Conservation (phyloP, 208 protist genomes). For the Acanthamoeba royreba region DNA sequence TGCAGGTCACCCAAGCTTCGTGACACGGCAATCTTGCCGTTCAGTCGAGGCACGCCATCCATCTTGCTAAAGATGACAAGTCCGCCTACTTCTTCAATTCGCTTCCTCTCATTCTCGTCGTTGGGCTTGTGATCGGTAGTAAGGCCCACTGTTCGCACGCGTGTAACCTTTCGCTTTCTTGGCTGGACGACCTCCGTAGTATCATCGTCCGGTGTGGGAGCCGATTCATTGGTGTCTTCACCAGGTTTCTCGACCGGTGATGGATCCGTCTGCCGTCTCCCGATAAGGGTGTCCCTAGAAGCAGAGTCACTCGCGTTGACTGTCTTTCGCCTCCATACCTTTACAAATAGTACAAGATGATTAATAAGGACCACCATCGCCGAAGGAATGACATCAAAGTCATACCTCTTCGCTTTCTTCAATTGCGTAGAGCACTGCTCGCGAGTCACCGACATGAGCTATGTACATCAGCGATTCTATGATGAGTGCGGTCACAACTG, state of each 20-base stretch:
- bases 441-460: slow-evolving; percentile 71
- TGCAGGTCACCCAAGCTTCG: slow-evolving; percentile 72
- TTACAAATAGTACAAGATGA: too few relatives aligned
- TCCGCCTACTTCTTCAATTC: slow-evolving; percentile 74
- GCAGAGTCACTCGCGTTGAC: too few relatives aligned
- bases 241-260: too few relatives aligned
- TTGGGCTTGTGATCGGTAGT: slow-evolving; percentile 72
- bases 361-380: too few relatives aligned
- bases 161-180: not conserved
- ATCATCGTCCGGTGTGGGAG: too few relatives aligned
- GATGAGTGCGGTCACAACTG: slow-evolving; percentile 49
- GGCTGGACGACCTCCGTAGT: too few relatives aligned
- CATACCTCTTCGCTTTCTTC: slow-evolving; percentile 60
- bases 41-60: slow-evolving; percentile 54
- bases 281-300: too few relatives aligned
- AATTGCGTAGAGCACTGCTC: slow-evolving; percentile 63
- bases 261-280: too few relatives aligned
- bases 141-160: not conserved
- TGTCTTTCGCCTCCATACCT: too few relatives aligned
- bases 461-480: slow-evolving; percentile 58
- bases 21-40: slow-evolving; percentile 70
- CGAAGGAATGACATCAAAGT: slow-evolving; percentile 32
- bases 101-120: slow-evolving; percentile 60
- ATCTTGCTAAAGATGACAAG: not conserved
- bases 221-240: too few relatives aligned